A percentile compares a stretch with the other conserved stretches of the same genome.
Evolutionary conservation across 257 asterid genomes (phyloP).

Genomic region (Fraxinus americana): DNA sequence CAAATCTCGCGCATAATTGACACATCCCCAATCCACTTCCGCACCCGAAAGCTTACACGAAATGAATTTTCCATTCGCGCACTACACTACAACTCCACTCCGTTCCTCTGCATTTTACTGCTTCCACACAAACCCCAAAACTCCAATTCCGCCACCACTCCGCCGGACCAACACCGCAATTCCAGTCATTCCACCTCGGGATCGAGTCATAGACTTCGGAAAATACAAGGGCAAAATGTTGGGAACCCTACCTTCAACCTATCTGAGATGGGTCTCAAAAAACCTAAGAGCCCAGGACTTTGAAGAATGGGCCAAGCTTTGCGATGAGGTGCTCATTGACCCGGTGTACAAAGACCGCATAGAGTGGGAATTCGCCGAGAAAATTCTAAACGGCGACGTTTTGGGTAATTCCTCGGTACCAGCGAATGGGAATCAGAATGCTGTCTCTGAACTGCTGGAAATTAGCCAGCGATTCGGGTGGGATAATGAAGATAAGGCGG

Average conservation of each 20-base stretch:
- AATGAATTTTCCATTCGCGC: slow-evolving; percentile 8
- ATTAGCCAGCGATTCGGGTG: slow-evolving; percentile 74
- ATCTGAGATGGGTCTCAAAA: slow-evolving; percentile 77
- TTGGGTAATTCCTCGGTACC: slow-evolving; percentile 17
- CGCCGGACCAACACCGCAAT: background rate
- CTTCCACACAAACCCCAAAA: background rate
- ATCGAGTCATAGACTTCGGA: slow-evolving; percentile 69
- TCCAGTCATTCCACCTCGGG: slow-evolving; percentile 55
- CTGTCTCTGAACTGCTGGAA: slow-evolving; percentile 61
- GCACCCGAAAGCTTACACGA: background rate
- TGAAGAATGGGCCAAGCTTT: slow-evolving; percentile 77
- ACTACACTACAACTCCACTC: background rate
- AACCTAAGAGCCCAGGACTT: slow-evolving; percentile 70
- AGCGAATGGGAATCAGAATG: slow-evolving; percentile 15
- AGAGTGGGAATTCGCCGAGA: slow-evolving; percentile 86
- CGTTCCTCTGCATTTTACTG: slow-evolving; percentile 7
- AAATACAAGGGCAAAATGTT: slow-evolving; percentile 76
- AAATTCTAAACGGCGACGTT: slow-evolving; percentile 56
- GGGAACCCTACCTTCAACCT: slow-evolving; percentile 76
- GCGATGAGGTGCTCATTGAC: slow-evolving; percentile 75
- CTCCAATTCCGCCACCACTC: slow-evolving; percentile 1
- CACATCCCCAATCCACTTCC: background rate
- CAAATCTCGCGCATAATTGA: background rate
- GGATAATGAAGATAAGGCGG: slow-evolving; percentile 71
- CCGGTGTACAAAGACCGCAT: slow-evolving; percentile 73